phyloP scores from a whole-genome alignment of 139 green algal genomes.

The Chlamydomonas sphaeroides region DNA sequence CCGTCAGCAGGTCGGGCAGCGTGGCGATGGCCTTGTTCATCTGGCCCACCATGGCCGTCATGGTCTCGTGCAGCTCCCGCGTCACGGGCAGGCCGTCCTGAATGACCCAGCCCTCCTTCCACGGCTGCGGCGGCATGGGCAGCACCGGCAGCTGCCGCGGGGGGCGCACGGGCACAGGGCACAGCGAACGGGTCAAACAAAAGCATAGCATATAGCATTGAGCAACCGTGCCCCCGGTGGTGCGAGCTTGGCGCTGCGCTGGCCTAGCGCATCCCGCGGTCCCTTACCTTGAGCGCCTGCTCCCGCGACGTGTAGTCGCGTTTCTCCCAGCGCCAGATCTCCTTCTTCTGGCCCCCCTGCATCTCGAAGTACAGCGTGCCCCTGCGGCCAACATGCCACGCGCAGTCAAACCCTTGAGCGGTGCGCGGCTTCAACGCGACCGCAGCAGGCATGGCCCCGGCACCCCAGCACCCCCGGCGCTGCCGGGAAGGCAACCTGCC shows the following conservation, averaged over 20 bases:
- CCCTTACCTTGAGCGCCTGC: conserved; percentile 37
- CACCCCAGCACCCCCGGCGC: too few relatives aligned
- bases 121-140: conserved; percentile 51
- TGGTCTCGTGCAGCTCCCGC: conserved; percentile 58
- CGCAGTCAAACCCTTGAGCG: background rate
- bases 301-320: conserved; percentile 52
- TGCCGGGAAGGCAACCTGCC: too few relatives aligned
- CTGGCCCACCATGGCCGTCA: conserved; percentile 66
- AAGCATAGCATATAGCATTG: too few relatives aligned
- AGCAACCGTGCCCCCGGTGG: too few relatives aligned
- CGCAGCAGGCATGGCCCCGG: too few relatives aligned
- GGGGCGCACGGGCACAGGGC: too few relatives aligned
- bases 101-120: conserved; percentile 57
- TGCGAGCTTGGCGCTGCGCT: too few relatives aligned
- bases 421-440: too few relatives aligned
- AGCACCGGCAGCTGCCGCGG: too few relatives aligned
- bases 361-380: conserved; percentile 11
- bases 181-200: too few relatives aligned
- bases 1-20: conserved; percentile 38
- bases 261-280: too few relatives aligned
- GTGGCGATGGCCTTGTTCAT: conserved; percentile 67
- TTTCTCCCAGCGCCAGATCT: conserved; percentile 51
- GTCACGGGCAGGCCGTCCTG: conserved; percentile 72
- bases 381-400: background rate
- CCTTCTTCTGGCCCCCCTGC: background rate